Evolutionary conservation across 1,284 basidiomycete genomes (phyloP).

Genomic region (Veloporphyrellus conicus): DNA sequence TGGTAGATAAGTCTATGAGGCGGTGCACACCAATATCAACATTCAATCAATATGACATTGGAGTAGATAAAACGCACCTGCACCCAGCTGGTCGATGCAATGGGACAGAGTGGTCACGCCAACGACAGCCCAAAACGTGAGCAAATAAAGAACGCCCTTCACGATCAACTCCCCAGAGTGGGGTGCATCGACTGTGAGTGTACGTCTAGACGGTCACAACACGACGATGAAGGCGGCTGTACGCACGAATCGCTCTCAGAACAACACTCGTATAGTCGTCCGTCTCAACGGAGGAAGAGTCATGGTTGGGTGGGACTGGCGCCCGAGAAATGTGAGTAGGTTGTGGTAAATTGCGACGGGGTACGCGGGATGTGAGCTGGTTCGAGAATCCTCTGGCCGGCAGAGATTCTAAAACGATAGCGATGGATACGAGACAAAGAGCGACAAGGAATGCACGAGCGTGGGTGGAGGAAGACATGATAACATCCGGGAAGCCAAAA

Average conservation of each 20-base stretch:
- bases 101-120: background rate
- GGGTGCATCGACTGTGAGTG: slow-evolving; percentile 14
- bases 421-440: slow-evolving; percentile 17
- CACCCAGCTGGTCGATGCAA: background rate
- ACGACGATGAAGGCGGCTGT: background rate
- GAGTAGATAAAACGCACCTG: slow-evolving; percentile 1
- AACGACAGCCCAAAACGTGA: slow-evolving; percentile 11
- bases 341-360: background rate
- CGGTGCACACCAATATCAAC: too few relatives aligned
- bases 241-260: slow-evolving; percentile 19
- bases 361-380: background rate
- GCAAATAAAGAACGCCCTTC: slow-evolving; percentile 10
- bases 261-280: slow-evolving; percentile 1
- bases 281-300: background rate
- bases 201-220: background rate
- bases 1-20: background rate
- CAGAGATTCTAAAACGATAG: slow-evolving; percentile 11
- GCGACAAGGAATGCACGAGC: slow-evolving; percentile 19
- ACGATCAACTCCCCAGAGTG: slow-evolving; percentile 19
- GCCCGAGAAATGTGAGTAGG: background rate
- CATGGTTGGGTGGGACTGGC: background rate
- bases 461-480: slow-evolving; percentile 9
- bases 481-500: background rate
- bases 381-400: slow-evolving; percentile 5
- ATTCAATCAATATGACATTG: background rate